A percentile compares a stretch with the other conserved stretches of the same genome.
These are phyloP conservation scores for Acanthamoeba lenticulata DNA, from an alignment of 208 protist species.

Conservation along the genomic window DNA sequence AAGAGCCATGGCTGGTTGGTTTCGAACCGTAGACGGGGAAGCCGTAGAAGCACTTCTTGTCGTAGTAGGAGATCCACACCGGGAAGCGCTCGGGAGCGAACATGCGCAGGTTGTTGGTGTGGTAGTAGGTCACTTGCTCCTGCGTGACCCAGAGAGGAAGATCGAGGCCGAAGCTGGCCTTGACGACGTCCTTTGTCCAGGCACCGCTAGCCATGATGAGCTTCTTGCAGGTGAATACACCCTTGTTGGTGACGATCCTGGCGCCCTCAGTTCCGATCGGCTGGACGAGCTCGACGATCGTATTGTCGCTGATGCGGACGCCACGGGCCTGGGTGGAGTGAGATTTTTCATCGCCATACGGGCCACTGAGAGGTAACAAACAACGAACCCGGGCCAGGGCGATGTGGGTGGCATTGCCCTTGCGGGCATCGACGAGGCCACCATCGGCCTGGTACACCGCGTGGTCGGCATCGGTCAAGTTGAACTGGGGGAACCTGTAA, in stretches of 20 bases:
- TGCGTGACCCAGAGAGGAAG: conserved; percentile 52
- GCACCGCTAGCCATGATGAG: conserved; percentile 6
- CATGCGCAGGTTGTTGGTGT: conserved; percentile 36
- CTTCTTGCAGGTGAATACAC: conserved; percentile 39
- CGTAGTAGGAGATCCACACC: conserved; percentile 67
- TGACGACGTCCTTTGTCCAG: conserved; percentile 40
- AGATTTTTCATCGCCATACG: too few relatives aligned
- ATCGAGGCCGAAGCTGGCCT: conserved; percentile 42
- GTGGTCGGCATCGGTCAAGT: conserved; percentile 18
- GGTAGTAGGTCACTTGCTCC: conserved; percentile 66
- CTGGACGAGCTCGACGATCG: conserved; percentile 18
- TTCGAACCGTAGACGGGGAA: conserved; percentile 61
- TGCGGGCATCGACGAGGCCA: conserved; percentile 55
- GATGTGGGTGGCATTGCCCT: conserved; percentile 14
- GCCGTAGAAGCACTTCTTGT: conserved; percentile 56
- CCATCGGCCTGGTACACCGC: conserved; percentile 62
- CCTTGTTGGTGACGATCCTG: conserved; percentile 40
- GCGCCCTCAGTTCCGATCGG: conserved; percentile 25
- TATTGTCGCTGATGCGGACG: neutral
- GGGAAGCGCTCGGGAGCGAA: conserved; percentile 62
- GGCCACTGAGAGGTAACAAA: too few relatives aligned
- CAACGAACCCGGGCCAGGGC: neutral
- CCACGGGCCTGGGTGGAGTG: conserved; percentile 39
- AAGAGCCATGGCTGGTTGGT: neutral
- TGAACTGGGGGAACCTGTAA: conserved; percentile 64